Percentiles rank a stretch among this genome's conserved stretches.
phyloP scores from a whole-genome alignment of 2,329 filamentous ascomycete species.

The Botrytis galanthina region DNA sequence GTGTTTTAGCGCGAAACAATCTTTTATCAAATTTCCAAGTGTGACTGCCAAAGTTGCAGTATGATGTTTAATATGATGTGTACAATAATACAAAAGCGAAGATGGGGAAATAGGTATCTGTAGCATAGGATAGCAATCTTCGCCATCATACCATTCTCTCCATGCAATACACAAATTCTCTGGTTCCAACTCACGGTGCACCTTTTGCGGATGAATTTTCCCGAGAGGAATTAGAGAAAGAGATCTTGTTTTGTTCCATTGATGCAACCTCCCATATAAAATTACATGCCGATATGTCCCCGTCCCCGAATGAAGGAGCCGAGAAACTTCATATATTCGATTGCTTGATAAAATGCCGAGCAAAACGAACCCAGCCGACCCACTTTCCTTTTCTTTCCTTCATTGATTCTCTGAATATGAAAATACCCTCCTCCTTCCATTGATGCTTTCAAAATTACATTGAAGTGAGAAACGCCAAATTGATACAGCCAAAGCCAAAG shows the following conservation, averaged over 20 bases:
- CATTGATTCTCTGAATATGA: not conserved
- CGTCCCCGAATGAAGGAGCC: not conserved
- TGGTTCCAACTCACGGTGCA: not conserved
- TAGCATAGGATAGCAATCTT: not conserved
- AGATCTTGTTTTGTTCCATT: not conserved
- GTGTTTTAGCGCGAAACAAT: not conserved
- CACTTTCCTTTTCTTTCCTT: not conserved
- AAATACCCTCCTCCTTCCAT: conserved; percentile 3
- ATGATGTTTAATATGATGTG: not conserved
- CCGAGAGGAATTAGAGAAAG: not conserved
- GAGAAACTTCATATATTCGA: not conserved
- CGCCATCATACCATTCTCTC: not conserved
- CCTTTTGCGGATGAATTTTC: not conserved
- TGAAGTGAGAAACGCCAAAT: conserved; percentile 7
- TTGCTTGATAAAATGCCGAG: not conserved
- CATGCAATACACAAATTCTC: not conserved
- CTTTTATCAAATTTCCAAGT: not conserved
- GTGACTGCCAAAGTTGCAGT: not conserved
- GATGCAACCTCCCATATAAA: not conserved
- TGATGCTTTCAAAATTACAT: not conserved
- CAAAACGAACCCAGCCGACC: not conserved
- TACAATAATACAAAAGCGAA: conserved; percentile 9
- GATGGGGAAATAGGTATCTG: not conserved
- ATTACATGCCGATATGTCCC: not conserved
- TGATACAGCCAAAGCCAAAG: conserved; percentile 9